Evolutionary conservation across 345 rosid species (phyloP), one percentile per base, ranked within the genome.

Genomic region (Lepidium didymum): DNA sequence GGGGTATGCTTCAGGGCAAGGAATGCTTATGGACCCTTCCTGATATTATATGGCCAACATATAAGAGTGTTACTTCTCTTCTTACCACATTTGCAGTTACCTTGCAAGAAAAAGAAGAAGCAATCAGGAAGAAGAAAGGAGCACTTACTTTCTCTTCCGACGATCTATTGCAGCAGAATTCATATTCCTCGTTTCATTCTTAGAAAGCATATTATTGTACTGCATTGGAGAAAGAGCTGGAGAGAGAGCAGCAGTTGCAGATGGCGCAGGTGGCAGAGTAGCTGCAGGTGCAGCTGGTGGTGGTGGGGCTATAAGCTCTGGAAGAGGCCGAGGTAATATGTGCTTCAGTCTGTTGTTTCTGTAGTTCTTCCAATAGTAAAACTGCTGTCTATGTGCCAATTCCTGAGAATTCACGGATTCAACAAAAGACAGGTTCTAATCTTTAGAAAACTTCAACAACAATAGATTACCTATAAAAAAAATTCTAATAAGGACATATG

Each of bases 281-380:
- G 64, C 4, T 66, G 72, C 53, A 58, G 89, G 80, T 23, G 79
- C 82, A 71, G 61, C 65, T 50, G 83, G 81, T 21, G 82, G 65
- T 45, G 84, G 83, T 15, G 82, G 82, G 61, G 87, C 76, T 54
- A 64, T 70, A 71, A 88, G 85, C 69, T 95, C 99, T n/a, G 96
- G 96, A 77, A 88, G 94, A 56, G 92, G 87, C 80, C 91, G 85
- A 3, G 96, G 97, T 77, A 84, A 69, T 63, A 95, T 91, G 86
- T 91, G 97, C 74, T 87, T 91, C 80, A 95, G 68, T 58, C 97
- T 75, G 70, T 95, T 95, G 84, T 87, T 95, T 72, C 96, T 82
- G 64, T 95, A 85, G 83, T 95, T 95, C 84, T 95, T 95, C 99
- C 98, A 95, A 73, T 75, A 95, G 73, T 83, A 95, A 83, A 95